These are phyloP conservation scores for Psidium guajava DNA, from an alignment of 345 rosid genomes.

Conservation along the genomic window DNA sequence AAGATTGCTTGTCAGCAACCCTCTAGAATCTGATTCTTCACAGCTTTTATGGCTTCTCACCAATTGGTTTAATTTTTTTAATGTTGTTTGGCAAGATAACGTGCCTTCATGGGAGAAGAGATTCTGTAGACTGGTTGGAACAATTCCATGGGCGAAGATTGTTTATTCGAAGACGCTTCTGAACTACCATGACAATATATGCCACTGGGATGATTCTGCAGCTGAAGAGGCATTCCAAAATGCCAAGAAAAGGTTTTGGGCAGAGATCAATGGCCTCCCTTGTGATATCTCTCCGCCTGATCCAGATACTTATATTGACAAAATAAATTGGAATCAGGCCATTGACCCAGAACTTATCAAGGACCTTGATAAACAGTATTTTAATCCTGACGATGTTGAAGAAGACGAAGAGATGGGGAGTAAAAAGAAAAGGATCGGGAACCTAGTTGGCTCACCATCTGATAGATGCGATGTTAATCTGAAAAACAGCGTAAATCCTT, in stretches of 20 bases:
- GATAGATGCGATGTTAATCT: conserved; percentile 14
- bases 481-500: conserved; percentile 14
- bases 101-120: conserved; percentile 70
- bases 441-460: conserved; percentile 1
- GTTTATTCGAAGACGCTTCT: conserved; percentile 33
- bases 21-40: not conserved
- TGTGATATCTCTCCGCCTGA: conserved; percentile 49
- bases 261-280: conserved; percentile 32
- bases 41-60: not conserved
- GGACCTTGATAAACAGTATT: conserved; percentile 47
- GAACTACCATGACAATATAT: conserved; percentile 30
- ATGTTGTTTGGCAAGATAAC: conserved; percentile 34
- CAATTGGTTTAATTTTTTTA: not conserved
- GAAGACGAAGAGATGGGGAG: conserved; percentile 5
- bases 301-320: conserved; percentile 49
- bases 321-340: conserved; percentile 55
- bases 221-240: conserved; percentile 66
- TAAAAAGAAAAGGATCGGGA: conserved; percentile 5
- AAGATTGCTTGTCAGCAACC: not conserved
- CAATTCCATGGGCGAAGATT: conserved; percentile 63
- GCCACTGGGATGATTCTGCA: conserved; percentile 74
- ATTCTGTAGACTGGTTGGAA: conserved; percentile 55
- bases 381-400: conserved; percentile 31
- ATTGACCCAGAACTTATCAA: conserved; percentile 55
- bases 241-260: conserved; percentile 71